Evolutionary conservation across 1,284 basidiomycete genomes (phyloP), one percentile per base, ranked within the genome.

Genomic region (Ceratobasidium sp.): DNA sequence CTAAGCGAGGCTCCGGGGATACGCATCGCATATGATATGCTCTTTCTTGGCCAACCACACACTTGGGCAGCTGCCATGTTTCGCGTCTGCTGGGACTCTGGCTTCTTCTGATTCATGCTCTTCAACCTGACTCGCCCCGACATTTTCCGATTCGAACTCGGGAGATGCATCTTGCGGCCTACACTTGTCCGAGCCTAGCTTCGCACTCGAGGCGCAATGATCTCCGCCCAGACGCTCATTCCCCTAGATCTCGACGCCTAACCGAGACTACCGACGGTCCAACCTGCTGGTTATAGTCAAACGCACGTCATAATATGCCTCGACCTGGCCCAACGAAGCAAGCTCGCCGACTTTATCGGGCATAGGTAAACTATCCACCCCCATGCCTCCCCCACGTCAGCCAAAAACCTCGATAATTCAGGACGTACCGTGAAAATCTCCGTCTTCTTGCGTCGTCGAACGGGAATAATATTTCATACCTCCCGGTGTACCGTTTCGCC

Each of bases 401-500:
- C 27, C 54, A 31, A 37, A 37, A 37, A 14, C 54, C 19, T 4
- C 5, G 2, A 34, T 19, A 29, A 14, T 58, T 24, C 54, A 31
- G 27, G 51, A 34, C 11, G 31, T 58, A 8, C 8, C 16, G 19
- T 27, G 22, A 9, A 11, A 27, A 27, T 27, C 51, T 5, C 9
- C n/a, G 24, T 27, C 51, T 5, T 22, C 4, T 27, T 14, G 6
- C 9, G 16, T n/a, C 4, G 27, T 58, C 54, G 54, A 58, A 58
- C 2, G 22, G 54, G 9, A 37, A 14, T 58, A 24, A 14, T 37
- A 58, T 58, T 58, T 58, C 19, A 58, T 24, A 11, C n/a, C 48
- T 49, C 48, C 16, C 54, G 54, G 54, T 8, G 29, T 24, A 16
- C 54, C 29, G 54, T 58, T 58, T 58, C 54, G 7, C 54, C 54